Base-by-base conservation (phyloP, 768 basidiomycete species). In the Neoboletus magnificus region DNA sequence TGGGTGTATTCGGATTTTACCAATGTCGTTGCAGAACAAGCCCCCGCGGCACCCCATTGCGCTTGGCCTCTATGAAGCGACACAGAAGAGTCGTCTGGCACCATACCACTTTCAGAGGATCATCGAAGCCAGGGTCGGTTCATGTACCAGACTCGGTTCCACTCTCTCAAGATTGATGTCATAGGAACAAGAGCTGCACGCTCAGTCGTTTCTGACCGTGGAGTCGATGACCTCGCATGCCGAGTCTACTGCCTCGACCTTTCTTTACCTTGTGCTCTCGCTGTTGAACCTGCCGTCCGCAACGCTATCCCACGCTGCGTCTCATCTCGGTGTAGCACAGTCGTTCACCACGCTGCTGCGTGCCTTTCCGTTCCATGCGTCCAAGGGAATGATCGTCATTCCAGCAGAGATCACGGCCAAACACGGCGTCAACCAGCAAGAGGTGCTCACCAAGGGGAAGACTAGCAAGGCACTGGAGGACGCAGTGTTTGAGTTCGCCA, bases 401-500 rank as follows among this genome's bases (percentile, higher is more conserved):
- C 92, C 91, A 12, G 85, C 87, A 25, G 91, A 92, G 64, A 81
- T 93, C 52, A 90, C 89, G 15, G 86, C 88, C 40, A 85, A 79
- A 58, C 87, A 91, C 60, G 81, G 83, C 20, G 86, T 93, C 20
- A 82, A 76, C 58, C 90, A 92, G 68, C 90, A 94, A 66, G 86
- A 89, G 16, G 83, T 93, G 16, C 85, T 91, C 65, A 77, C 83
- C 42, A 73, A 74, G 32, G 84, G 84, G 5, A 62, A 57, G 41
- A 61, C 73, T 11, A 84, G 84, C 42, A 70, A 79, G 45, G 87
- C 83, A 2, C 75, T 93, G 16, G 83, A 83, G 47, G 86, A 91
- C 56, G 91, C 91, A 0, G 87, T 90, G 29, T 94, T 82, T 65
- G 89, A 92, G 64, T 85, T 93, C 70, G 91, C 92, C 33, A 85